Evolutionary conservation across 2,329 filamentous ascomycete genomes (phyloP), one percentile per base, ranked within the genome.

Genomic region (Basipetospora sp.): DNA sequence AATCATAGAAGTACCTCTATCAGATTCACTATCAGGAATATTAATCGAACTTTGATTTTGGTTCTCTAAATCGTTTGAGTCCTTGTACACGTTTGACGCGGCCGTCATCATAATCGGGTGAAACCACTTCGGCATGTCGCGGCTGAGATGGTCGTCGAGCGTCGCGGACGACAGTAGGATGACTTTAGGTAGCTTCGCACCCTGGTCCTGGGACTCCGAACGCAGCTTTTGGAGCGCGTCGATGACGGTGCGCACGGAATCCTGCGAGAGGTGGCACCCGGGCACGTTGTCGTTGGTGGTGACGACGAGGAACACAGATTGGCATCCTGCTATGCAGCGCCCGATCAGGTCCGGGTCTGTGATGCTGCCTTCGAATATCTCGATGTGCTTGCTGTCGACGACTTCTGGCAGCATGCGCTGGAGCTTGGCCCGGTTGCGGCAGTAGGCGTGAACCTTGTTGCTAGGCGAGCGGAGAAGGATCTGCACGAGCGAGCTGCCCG

Each of bases 241-340:
- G 13, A 69, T 46, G 1, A 68, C 51, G 15, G 41, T 43, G 2
- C 40, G 15, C 1, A 58, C 53, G 2, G 47, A 50, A 43, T 67
- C 59, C 34, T 58, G 53, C 2, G 47, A 47, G 2, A 66, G 41
- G 14, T 47, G 48, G 34, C 51, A 58, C 8, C 56, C 55, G 1
- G 65, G 65, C 1, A 61, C 43, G 47, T 67, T 64, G 49, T 63
- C 57, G 41, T 61, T 63, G 20, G 51, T 59, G 2, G 57, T 46
- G 1, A 63, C 52, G 8, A 49, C 47, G 3, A 60, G 46, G 45
- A 69, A 67, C 13, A 63, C 51, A 16, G 57, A 60, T 3, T 43
- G 43, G 34, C 44, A 45, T 37, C 45, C 54, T 5, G 48, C 45
- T 4, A 68, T 39, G 44, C 60, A 65, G 1, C 45, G 17, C 3